Conservation (phyloP, 331 rosid species). For the Arachis monticola region DNA sequence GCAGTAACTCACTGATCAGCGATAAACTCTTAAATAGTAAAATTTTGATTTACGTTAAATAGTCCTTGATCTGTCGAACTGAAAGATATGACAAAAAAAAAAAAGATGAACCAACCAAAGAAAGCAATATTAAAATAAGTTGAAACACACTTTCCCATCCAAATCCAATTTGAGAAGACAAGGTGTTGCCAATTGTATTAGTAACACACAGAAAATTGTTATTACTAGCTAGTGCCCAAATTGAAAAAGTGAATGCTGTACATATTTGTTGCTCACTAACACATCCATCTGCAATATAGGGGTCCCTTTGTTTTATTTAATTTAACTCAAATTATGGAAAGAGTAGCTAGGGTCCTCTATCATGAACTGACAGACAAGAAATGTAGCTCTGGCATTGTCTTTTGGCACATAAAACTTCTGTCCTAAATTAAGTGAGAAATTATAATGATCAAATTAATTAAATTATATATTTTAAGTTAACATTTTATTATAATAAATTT, state of each 20-base stretch:
- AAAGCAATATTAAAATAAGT: slow-evolving; percentile 24
- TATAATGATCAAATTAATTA: too few relatives aligned
- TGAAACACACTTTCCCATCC: slow-evolving; percentile 28
- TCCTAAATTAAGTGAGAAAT: too few relatives aligned
- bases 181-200: slow-evolving; percentile 41
- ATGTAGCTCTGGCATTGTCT: slow-evolving; percentile 43
- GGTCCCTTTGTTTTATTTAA: slow-evolving; percentile 45
- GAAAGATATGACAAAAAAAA: not conserved
- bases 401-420: slow-evolving; percentile 11
- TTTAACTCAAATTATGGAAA: slow-evolving; percentile 3
- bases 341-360: slow-evolving; percentile 33
- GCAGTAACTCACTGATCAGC: too few relatives aligned
- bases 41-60: too few relatives aligned
- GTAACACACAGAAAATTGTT: slow-evolving; percentile 19
- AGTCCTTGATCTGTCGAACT: too few relatives aligned
- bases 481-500: too few relatives aligned
- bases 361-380: slow-evolving; percentile 42
- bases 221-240: slow-evolving; percentile 37
- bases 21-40: too few relatives aligned
- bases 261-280: slow-evolving; percentile 59
- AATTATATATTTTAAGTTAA: too few relatives aligned
- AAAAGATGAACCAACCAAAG: slow-evolving; percentile 21
- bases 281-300: slow-evolving; percentile 42
- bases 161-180: slow-evolving; percentile 39
- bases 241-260: slow-evolving; percentile 46